phyloP scores from a whole-genome alignment of 257 asterid genomes.

The Nicotiana attenuata region DNA sequence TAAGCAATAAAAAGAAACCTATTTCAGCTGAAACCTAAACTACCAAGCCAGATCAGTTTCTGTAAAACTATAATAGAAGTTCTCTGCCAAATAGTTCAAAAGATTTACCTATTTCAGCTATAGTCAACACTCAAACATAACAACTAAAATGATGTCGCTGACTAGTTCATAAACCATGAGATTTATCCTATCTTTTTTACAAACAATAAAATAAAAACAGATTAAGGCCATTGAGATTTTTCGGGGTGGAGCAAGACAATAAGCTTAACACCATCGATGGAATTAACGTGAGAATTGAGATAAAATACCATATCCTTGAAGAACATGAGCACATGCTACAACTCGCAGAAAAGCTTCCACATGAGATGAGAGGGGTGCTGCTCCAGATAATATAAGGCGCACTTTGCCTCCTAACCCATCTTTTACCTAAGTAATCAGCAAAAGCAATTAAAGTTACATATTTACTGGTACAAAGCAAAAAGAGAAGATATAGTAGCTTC shows the following conservation, averaged over 20 bases:
- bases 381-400: conserved; percentile 88
- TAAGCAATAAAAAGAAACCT: not conserved
- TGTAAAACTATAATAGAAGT: not conserved
- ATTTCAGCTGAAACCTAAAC: not conserved
- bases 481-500: not conserved
- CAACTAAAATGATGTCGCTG: not conserved
- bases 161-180: not conserved
- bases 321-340: conserved; percentile 76
- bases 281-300: conserved; percentile 7
- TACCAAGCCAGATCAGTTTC: not conserved
- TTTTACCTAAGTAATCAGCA: conserved; percentile 48
- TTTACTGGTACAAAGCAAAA: not conserved
- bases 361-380: conserved; percentile 97
- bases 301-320: conserved; percentile 93
- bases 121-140: not conserved
- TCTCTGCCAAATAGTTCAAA: not conserved
- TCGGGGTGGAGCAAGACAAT: not conserved
- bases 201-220: not conserved
- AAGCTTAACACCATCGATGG: not conserved
- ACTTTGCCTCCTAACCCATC: conserved; percentile 93
- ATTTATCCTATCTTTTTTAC: not conserved
- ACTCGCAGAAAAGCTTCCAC: conserved; percentile 88
- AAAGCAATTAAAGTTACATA: not conserved
- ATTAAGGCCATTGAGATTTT: not conserved
- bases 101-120: not conserved